A percentile compares a stretch with the other conserved stretches of the same genome.
Evolutionary conservation across 2,329 filamentous ascomycete species (phyloP).

Genomic region (Chaetomiaceae sp.): DNA sequence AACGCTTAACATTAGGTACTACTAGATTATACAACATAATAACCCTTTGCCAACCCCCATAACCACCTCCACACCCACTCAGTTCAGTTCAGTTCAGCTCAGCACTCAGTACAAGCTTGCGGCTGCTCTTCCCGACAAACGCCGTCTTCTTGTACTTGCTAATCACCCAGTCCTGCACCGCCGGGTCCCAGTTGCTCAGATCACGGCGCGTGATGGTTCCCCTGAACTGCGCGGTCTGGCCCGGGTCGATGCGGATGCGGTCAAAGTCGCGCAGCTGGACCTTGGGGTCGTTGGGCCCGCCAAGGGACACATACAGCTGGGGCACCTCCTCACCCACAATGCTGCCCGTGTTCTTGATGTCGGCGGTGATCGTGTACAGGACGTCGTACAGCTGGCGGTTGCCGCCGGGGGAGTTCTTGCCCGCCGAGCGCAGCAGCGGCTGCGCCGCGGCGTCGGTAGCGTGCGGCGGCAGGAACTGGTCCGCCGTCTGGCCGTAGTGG

Average conservation of each 20-base stretch:
- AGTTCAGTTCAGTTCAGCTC: slow-evolving; percentile 10
- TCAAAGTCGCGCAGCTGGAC: slow-evolving; percentile 74
- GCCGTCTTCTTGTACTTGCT: slow-evolving; percentile 45
- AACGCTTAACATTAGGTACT: too few relatives aligned
- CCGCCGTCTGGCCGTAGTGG: slow-evolving; percentile 52
- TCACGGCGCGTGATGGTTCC: slow-evolving; percentile 71
- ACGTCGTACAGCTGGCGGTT: slow-evolving; percentile 62
- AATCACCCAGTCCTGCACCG: slow-evolving; percentile 77
- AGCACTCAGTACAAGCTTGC: slow-evolving; percentile 38
- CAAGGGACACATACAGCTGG: slow-evolving; percentile 75
- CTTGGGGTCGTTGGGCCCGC: slow-evolving; percentile 64
- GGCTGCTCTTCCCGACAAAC: slow-evolving; percentile 49
- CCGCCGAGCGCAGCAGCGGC: slow-evolving; percentile 44
- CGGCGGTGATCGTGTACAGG: slow-evolving; percentile 60
- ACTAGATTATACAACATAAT: too few relatives aligned
- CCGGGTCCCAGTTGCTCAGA: slow-evolving; percentile 78
- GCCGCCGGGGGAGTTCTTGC: slow-evolving; percentile 49
- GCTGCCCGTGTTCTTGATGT: slow-evolving; percentile 64
- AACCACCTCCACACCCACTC: too few relatives aligned
- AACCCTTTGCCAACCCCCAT: too few relatives aligned
- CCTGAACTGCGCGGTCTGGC: slow-evolving; percentile 59
- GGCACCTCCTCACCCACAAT: slow-evolving; percentile 63
- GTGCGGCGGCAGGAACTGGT: slow-evolving; percentile 54
- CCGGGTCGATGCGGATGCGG: slow-evolving; percentile 63
- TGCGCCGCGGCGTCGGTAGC: slow-evolving; percentile 52